Evolutionary conservation across 2,329 filamentous ascomycete species (phyloP), one percentile per base, ranked within the genome.

Genomic region (Exophiala viscosa): DNA sequence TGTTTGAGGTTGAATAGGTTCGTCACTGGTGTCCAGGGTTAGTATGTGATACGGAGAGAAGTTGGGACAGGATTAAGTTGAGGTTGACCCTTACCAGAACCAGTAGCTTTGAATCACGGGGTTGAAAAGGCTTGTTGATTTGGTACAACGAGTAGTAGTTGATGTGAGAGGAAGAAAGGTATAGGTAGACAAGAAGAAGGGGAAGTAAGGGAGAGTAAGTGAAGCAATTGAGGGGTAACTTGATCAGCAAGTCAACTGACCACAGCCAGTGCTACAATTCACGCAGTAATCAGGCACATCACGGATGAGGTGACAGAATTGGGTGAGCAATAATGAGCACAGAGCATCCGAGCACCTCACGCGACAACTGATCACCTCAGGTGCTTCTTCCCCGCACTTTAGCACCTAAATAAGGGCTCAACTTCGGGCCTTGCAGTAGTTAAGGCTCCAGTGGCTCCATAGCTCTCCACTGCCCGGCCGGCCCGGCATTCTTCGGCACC

Each of bases 211-310:
- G 34, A 45, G 23, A 34, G 15, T 20, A 15, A 23, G 31, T 32
- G 48, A 38, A 55, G 48, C 51, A 54, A 59, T 48, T 55, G 53
- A 59, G 52, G 56, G 52, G 52, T 54, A 55, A 52, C 14, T 39
- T 11, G 48, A 28, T 13, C n/a, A 49, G 49, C 44, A 31, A 36
- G 48, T 56, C 54, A 56, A 49, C 31, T 56, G 54, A 56, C 49
- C 49, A 49, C 13, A 18, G 7, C 9, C n/a, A 14, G 13, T 28
- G 18, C 23, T 34, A 3, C 45, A 48, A 39, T 48, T 48, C 45
- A 28, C 45, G 45, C 45, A 48, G 17, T 28, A 14, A 34, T 20
- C 38, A 39, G 8, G 15, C 17, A 32, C 10, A 23, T 5, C 41
- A 28, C 39, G 39, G n/a, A 42, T 35, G 23, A 20, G 39, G 15